phyloP scores from a whole-genome alignment of 140 eudicot species.

The Senecio squalidus region DNA sequence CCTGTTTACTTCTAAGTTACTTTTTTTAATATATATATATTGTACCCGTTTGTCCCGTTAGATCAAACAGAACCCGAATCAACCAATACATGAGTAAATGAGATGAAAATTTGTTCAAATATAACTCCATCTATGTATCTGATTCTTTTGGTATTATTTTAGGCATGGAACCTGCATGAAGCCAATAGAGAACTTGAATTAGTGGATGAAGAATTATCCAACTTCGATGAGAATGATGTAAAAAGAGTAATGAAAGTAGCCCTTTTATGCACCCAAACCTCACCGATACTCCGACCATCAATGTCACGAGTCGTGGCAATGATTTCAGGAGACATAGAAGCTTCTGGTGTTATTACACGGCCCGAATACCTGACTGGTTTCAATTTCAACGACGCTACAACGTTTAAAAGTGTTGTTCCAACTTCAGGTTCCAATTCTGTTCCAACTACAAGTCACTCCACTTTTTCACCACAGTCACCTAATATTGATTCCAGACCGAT shows the following conservation, averaged over 20 bases:
- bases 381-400: conserved; percentile 36
- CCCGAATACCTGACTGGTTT: conserved; percentile 55
- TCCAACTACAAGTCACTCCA: neutral
- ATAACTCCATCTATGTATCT: too few relatives aligned
- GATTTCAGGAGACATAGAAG: conserved; percentile 64
- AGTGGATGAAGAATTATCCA: conserved; percentile 31
- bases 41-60: too few relatives aligned
- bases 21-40: too few relatives aligned
- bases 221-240: conserved; percentile 38
- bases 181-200: conserved; percentile 36
- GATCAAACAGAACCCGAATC: too few relatives aligned
- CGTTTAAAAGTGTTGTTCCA: conserved; percentile 5
- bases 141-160: conserved; percentile 28
- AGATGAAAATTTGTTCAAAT: too few relatives aligned
- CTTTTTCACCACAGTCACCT: neutral
- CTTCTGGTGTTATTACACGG: conserved; percentile 25
- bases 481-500: neutral
- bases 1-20: too few relatives aligned
- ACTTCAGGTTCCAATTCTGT: neutral
- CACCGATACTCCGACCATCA: conserved; percentile 51
- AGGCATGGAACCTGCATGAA: conserved; percentile 77
- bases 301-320: conserved; percentile 77
- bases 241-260: conserved; percentile 41
- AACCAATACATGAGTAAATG: too few relatives aligned
- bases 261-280: conserved; percentile 36